These are phyloP conservation scores for Kregervanrija delftensis DNA, from an alignment of 805 yeast genomes.

Conservation along the genomic window DNA sequence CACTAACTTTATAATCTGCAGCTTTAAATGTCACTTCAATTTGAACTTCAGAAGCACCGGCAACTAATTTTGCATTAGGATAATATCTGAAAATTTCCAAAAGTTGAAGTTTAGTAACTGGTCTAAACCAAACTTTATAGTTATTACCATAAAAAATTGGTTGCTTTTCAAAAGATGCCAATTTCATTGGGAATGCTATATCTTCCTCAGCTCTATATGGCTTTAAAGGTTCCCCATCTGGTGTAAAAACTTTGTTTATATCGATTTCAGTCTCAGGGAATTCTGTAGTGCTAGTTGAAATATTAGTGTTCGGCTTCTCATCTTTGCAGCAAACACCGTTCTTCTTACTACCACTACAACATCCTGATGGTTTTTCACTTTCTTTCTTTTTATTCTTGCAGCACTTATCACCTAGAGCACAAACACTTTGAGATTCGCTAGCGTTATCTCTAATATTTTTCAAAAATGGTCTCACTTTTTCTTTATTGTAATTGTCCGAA, in stretches of 20 bases:
- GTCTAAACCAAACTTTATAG: slow-evolving; percentile 38
- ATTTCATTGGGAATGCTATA: slow-evolving; percentile 33
- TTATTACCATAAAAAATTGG: slow-evolving; percentile 32
- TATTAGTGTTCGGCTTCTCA: background rate
- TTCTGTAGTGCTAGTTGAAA: slow-evolving; percentile 11
- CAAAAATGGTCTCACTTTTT: slow-evolving; percentile 16
- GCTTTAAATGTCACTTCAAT: slow-evolving; percentile 39
- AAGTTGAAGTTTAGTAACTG: slow-evolving; percentile 32
- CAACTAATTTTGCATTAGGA: slow-evolving; percentile 34
- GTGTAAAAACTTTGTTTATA: slow-evolving; percentile 28
- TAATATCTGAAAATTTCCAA: slow-evolving; percentile 27
- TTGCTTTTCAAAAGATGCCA: slow-evolving; percentile 19
- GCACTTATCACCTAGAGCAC: slow-evolving; percentile 31
- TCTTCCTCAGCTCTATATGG: slow-evolving; percentile 33
- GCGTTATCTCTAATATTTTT: slow-evolving; percentile 4
- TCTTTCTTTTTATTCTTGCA: slow-evolving; percentile 24
- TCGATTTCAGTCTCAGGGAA: slow-evolving; percentile 27
- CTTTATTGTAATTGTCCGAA: slow-evolving; percentile 24
- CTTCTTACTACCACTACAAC: background rate
- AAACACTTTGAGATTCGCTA: slow-evolving; percentile 8
- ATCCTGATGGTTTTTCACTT: background rate
- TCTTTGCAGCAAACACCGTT: slow-evolving; percentile 19
- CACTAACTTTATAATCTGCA: slow-evolving; percentile 32
- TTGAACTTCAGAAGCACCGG: slow-evolving; percentile 43
- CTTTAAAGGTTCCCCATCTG: slow-evolving; percentile 35